These are phyloP conservation scores for Claviceps arundinis DNA, from an alignment of 2,329 filamentous ascomycete genomes.

Conservation along the genomic window DNA sequence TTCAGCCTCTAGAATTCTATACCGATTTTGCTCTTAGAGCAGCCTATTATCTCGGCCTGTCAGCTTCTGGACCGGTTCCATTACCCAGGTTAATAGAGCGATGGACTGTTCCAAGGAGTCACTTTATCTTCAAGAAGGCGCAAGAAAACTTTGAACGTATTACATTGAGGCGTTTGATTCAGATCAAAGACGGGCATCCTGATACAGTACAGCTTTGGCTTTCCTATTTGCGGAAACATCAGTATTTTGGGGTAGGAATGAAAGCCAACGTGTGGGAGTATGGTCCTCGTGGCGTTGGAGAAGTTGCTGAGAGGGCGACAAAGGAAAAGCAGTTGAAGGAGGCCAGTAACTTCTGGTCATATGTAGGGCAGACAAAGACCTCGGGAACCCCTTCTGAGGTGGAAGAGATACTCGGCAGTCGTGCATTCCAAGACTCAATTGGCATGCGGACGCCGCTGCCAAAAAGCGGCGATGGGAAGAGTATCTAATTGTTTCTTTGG, in stretches of 20 bases:
- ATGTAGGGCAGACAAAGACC: slow-evolving; percentile 39
- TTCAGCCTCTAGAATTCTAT: slow-evolving; percentile 87
- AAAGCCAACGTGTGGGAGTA: slow-evolving; percentile 97
- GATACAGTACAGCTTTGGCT: slow-evolving; percentile 87
- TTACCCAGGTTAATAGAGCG: slow-evolving; percentile 77
- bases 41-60: slow-evolving; percentile 83
- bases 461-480: background rate
- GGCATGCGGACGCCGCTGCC: slow-evolving; percentile 14
- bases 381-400: slow-evolving; percentile 40
- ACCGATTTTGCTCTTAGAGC: slow-evolving; percentile 87
- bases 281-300: slow-evolving; percentile 51
- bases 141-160: slow-evolving; percentile 97
- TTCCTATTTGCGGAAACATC: slow-evolving; percentile 80
- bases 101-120: slow-evolving; percentile 82
- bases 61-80: slow-evolving; percentile 73
- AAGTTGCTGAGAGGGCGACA: slow-evolving; percentile 14
- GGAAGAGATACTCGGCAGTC: slow-evolving; percentile 40
- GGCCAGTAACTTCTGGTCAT: slow-evolving; percentile 39
- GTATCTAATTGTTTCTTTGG: background rate
- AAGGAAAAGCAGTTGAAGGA: slow-evolving; percentile 15
- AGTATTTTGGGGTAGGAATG: slow-evolving; percentile 94
- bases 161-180: slow-evolving; percentile 72
- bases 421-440: slow-evolving; percentile 30
- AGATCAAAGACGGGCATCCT: slow-evolving; percentile 83
- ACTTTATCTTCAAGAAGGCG: slow-evolving; percentile 93